Evolutionary conservation across 2,329 filamentous ascomycete species (phyloP).

Genomic region (Fusarium avenaceum): DNA sequence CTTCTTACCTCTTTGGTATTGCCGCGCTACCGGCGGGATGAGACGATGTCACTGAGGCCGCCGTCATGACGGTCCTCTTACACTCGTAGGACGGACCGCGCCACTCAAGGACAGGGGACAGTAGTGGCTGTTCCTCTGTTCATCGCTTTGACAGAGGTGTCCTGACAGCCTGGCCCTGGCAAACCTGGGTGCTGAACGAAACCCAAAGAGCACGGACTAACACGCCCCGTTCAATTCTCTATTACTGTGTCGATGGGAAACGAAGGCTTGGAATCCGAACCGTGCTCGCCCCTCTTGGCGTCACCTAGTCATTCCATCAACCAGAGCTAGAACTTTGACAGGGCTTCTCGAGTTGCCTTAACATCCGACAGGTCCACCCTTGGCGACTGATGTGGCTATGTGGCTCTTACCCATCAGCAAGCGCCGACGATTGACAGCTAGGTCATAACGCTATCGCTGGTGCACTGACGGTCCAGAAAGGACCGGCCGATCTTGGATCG

Average conservation of each 20-base stretch:
- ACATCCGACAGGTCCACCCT: slow-evolving; percentile 33
- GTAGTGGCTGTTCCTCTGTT: slow-evolving; percentile 13
- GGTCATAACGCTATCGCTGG: slow-evolving; percentile 39
- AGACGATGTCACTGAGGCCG: slow-evolving; percentile 27
- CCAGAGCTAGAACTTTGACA: slow-evolving; percentile 47
- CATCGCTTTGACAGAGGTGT: neutral
- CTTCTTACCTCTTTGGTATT: slow-evolving; percentile 37
- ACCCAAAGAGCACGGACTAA: slow-evolving; percentile 9
- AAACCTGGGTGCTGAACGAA: slow-evolving; percentile 1
- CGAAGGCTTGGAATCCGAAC: slow-evolving; percentile 7
- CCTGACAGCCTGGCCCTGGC: slow-evolving; percentile 8
- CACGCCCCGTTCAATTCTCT: slow-evolving; percentile 16
- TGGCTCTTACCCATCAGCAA: slow-evolving; percentile 39
- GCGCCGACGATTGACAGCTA: slow-evolving; percentile 48
- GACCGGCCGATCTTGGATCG: slow-evolving; percentile 49
- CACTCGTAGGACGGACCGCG: slow-evolving; percentile 20
- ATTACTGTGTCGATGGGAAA: slow-evolving; percentile 6
- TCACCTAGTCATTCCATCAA: slow-evolving; percentile 28
- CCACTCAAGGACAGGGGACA: slow-evolving; percentile 25
- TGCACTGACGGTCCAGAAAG: slow-evolving; percentile 22
- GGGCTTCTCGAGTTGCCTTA: slow-evolving; percentile 45
- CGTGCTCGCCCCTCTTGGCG: slow-evolving; percentile 11
- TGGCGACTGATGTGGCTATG: slow-evolving; percentile 33
- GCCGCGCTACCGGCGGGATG: slow-evolving; percentile 38
- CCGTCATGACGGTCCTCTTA: slow-evolving; percentile 33